These are phyloP conservation scores for Turritis glabra DNA, from an alignment of 345 rosid genomes.

Conservation along the genomic window DNA sequence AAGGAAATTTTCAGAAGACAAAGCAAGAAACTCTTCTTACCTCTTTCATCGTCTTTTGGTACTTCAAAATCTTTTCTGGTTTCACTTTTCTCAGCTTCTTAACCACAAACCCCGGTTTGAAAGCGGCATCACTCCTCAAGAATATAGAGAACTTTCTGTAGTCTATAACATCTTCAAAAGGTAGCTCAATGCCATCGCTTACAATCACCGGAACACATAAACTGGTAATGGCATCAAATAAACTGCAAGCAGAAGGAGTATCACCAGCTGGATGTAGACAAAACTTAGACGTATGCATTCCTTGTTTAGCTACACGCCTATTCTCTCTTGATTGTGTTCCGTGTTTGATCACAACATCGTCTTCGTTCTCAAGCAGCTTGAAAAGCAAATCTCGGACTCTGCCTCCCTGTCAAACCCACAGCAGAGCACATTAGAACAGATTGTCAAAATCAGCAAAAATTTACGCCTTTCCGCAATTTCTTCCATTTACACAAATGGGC, in stretches of 20 bases:
- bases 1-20: not conserved
- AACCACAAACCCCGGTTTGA: slow-evolving; percentile 64
- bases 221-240: slow-evolving; percentile 88
- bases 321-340: slow-evolving; percentile 86
- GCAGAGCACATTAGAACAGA: not conserved
- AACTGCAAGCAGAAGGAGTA: slow-evolving; percentile 86
- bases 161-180: slow-evolving; percentile 85
- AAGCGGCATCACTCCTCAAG: slow-evolving; percentile 57
- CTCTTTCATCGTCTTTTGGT: slow-evolving; percentile 67
- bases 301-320: slow-evolving; percentile 63
- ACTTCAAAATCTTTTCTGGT: slow-evolving; percentile 57
- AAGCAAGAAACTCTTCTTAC: slow-evolving; percentile 38
- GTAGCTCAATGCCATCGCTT: slow-evolving; percentile 81
- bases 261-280: slow-evolving; percentile 91
- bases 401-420: slow-evolving; percentile 56
- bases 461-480: not conserved
- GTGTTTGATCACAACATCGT: slow-evolving; percentile 70
- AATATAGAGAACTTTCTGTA: slow-evolving; percentile 75
- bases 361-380: slow-evolving; percentile 68
- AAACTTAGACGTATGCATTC: slow-evolving; percentile 88
- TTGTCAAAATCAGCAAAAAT: not conserved
- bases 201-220: slow-evolving; percentile 89
- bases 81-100: slow-evolving; percentile 57
- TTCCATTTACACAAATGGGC: not conserved
- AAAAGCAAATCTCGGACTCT: slow-evolving; percentile 75